Evolutionary conservation across 2,329 filamentous ascomycete genomes (phyloP), one percentile per base, ranked within the genome.

Genomic region (Diplodia intermedia): DNA sequence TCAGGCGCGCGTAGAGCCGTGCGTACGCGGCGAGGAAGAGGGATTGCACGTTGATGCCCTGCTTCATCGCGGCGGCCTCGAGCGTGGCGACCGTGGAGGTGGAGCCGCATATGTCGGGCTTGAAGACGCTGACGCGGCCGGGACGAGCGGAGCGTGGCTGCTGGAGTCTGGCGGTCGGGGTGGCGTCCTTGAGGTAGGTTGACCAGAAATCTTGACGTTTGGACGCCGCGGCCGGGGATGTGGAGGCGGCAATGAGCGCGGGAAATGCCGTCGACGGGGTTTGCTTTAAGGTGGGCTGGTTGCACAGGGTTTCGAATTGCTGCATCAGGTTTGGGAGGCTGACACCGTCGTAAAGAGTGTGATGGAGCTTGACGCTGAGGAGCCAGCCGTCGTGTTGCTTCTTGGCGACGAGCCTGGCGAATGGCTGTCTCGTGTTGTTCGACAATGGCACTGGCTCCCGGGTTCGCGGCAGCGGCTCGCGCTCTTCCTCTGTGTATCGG

Each of bases 321-420:
- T 84, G 75, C 26, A 93, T 80, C 6, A 97, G 79, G 0, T 84
- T 75, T 0, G 89, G 86, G 4, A 97, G 81, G 72, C 91, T 95
- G 69, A 96, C 84, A 6, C 90, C 93, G 76, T 97, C 94, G 75
- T 97, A 98, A 0, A 97, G 82, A 0, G 91, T 91, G 76, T 98
- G 94, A 70, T 97, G 93, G 4, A 97, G 89, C 31, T 83, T 81
- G 2, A 85, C 79, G 55, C 79, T 71, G 54, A 84, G 67, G 8
- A 72, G 69, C 71, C 79, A 82, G 18, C 77, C 76, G 29, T 66
- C 67, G 2, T 70, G n/a, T 0, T 70, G 74, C 56, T 75, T 71
- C 26, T 73, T 75, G 7, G 76, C 79, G 69, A 79, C 76, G 6
- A 84, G 70, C 62, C 76, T 73, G 14, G 75, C 79, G 69, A 74